phyloP scores from a whole-genome alignment of 2,329 filamentous ascomycete species.

The Curvularia eragrostidis region DNA sequence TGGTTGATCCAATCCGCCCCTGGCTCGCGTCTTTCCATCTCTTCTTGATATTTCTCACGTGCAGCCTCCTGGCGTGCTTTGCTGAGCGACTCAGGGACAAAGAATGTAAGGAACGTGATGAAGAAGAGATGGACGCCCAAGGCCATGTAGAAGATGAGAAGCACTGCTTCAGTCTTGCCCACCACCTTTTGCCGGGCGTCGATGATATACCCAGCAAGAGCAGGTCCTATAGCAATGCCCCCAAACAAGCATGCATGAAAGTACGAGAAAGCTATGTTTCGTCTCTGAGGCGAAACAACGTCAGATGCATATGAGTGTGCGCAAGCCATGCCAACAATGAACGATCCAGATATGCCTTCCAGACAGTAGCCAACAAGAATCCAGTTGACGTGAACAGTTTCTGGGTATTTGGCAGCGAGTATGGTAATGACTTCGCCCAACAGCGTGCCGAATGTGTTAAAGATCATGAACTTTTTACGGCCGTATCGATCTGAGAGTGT shows the following conservation, averaged over 20 bases:
- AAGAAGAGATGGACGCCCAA: constrained; percentile 76
- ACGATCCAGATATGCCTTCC: constrained; percentile 87
- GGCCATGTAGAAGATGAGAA: constrained; percentile 85
- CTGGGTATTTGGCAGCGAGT: constrained; percentile 75
- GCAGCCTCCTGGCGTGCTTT: constrained; percentile 73
- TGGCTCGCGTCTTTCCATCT: constrained; percentile 45
- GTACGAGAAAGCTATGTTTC: constrained; percentile 85
- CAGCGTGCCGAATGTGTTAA: constrained; percentile 78
- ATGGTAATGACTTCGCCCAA: constrained; percentile 78
- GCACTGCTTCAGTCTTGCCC: constrained; percentile 69
- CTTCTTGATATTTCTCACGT: constrained; percentile 67
- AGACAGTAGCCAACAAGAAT: constrained; percentile 77
- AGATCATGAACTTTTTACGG: constrained; percentile 73
- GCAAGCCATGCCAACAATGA: constrained; percentile 80
- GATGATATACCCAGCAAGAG: constrained; percentile 81
- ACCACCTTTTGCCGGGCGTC: constrained; percentile 53
- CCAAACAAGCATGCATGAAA: constrained; percentile 88
- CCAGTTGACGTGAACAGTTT: constrained; percentile 76
- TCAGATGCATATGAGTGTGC: constrained; percentile 89
- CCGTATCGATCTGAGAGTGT: constrained; percentile 87
- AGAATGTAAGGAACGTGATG: constrained; percentile 71
- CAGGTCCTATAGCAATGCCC: constrained; percentile 86
- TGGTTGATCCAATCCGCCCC: constrained; percentile 55
- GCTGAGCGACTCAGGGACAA: constrained; percentile 85
- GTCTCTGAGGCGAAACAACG: constrained; percentile 79